Evolutionary conservation across 495 filamentous ascomycete species (phyloP).

Genomic region (Hyaloscypha bicolor): DNA sequence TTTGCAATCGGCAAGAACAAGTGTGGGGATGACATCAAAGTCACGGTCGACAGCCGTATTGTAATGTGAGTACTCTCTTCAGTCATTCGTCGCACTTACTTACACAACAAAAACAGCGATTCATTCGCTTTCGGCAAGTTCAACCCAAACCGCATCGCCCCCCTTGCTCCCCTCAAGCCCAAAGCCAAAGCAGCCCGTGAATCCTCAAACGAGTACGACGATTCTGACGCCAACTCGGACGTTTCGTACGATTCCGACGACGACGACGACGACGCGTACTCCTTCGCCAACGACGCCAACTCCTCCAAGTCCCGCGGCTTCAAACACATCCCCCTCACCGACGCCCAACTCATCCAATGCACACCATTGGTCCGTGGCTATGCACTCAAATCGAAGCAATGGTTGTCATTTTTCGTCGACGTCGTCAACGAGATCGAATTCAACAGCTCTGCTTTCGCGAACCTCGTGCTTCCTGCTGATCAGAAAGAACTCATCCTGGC

Average conservation of each 20-base stretch:
- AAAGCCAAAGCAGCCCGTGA: slow-evolving; percentile 50
- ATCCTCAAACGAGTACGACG: background rate
- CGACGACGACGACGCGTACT: slow-evolving; percentile 9
- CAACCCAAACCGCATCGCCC: slow-evolving; percentile 60
- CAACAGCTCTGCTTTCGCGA: slow-evolving; percentile 25
- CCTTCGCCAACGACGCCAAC: background rate
- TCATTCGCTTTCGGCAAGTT: slow-evolving; percentile 80
- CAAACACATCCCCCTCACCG: slow-evolving; percentile 22
- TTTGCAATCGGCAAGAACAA: slow-evolving; percentile 25
- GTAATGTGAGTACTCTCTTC: slow-evolving; percentile 56
- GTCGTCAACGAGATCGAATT: slow-evolving; percentile 37
- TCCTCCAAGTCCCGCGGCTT: background rate
- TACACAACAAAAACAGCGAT: slow-evolving; percentile 43
- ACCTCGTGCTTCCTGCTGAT: slow-evolving; percentile 25
- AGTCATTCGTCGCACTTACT: background rate
- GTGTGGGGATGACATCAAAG: slow-evolving; percentile 24
- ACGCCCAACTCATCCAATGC: slow-evolving; percentile 20
- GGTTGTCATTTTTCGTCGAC: slow-evolving; percentile 33
- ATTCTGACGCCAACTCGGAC: background rate
- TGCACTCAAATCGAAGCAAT: slow-evolving; percentile 31
- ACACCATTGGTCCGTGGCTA: slow-evolving; percentile 18
- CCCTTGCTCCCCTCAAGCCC: slow-evolving; percentile 14
- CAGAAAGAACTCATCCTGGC: slow-evolving; percentile 30
- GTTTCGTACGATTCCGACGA: slow-evolving; percentile 6
- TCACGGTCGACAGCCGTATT: slow-evolving; percentile 50